A percentile compares a stretch with the other conserved stretches of the same genome.
Evolutionary conservation across 106 monocot genomes (phyloP).

Genomic region (Dendrobium nobile): DNA sequence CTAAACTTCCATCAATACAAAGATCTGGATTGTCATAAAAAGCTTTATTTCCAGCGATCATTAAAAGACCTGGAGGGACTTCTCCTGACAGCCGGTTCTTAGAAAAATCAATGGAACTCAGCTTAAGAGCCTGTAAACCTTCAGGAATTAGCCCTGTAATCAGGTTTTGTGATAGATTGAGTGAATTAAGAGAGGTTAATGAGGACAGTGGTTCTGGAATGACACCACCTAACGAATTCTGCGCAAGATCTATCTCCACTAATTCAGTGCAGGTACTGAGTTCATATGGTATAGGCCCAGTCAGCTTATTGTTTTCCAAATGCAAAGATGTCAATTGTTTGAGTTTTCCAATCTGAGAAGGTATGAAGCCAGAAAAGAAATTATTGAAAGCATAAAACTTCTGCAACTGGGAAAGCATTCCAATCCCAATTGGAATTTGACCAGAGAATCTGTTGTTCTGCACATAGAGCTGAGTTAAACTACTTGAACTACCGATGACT

Average conservation of each 20-base stretch:
- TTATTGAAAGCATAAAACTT: constrained; percentile 58
- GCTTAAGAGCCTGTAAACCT: constrained; percentile 46
- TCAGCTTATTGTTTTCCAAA: constrained; percentile 47
- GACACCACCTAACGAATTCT: constrained; percentile 49
- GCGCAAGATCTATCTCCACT: constrained; percentile 48
- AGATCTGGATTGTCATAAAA: constrained; percentile 44
- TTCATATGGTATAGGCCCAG: constrained; percentile 48
- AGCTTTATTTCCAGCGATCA: constrained; percentile 49
- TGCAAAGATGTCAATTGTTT: constrained; percentile 48
- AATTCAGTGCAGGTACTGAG: constrained; percentile 46
- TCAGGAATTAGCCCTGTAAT: constrained; percentile 51
- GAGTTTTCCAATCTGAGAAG: constrained; percentile 42
- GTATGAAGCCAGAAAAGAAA: constrained; percentile 54
- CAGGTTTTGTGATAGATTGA: constrained; percentile 59
- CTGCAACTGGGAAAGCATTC: constrained; percentile 40
- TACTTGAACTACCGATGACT: constrained; percentile 40
- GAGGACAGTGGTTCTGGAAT: constrained; percentile 49
- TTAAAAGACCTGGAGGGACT: constrained; percentile 49
- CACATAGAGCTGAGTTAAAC: constrained; percentile 48
- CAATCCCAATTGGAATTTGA: constrained; percentile 46
- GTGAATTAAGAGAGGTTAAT: constrained; percentile 59
- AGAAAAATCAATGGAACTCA: constrained; percentile 59
- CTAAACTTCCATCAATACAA: constrained; percentile 26
- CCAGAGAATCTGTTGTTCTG: constrained; percentile 67
- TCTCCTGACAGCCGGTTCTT: constrained; percentile 40